Conservation (phyloP, 2,329 filamentous ascomycete genomes). For the Pseudogymnoascus sp. region DNA sequence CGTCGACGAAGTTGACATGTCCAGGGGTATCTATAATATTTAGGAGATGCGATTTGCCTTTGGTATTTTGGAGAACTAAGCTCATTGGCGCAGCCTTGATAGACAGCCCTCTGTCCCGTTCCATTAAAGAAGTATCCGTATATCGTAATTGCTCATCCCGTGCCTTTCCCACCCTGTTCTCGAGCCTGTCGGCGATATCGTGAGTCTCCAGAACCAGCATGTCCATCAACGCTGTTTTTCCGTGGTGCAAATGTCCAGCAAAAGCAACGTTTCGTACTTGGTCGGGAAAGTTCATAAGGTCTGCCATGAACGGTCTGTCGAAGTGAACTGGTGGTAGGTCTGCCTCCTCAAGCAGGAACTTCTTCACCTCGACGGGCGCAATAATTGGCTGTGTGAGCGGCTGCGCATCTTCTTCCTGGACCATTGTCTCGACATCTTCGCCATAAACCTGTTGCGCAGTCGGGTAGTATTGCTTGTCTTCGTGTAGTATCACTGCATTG, state of each 20-base stretch:
- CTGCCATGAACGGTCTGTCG: slow-evolving; percentile 85
- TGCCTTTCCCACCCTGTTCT: slow-evolving; percentile 72
- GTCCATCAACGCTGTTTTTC: slow-evolving; percentile 97
- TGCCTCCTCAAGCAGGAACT: slow-evolving; percentile 87
- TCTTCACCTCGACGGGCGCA: slow-evolving; percentile 86
- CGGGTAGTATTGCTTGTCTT: slow-evolving; percentile 99
- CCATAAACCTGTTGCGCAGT: slow-evolving; percentile 97
- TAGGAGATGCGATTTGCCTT: slow-evolving; percentile 88
- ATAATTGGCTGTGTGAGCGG: slow-evolving; percentile 88
- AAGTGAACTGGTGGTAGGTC: slow-evolving; percentile 85
- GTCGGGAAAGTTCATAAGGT: slow-evolving; percentile 91
- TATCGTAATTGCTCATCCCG: slow-evolving; percentile 88
- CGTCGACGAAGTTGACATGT: slow-evolving; percentile 97
- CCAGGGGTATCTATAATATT: slow-evolving; percentile 95
- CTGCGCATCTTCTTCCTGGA: slow-evolving; percentile 95
- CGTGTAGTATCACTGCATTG: slow-evolving; percentile 94
- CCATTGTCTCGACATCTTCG: slow-evolving; percentile 84
- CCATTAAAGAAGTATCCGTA: slow-evolving; percentile 83
- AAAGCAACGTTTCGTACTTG: slow-evolving; percentile 90
- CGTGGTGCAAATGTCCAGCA: slow-evolving; percentile 89
- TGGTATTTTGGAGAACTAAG: slow-evolving; percentile 76
- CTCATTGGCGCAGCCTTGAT: slow-evolving; percentile 94
- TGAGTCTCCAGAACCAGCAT: slow-evolving; percentile 97
- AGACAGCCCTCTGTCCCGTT: slow-evolving; percentile 82
- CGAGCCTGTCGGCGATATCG: slow-evolving; percentile 68